Percentiles rank a stretch among this genome's conserved stretches.
phyloP scores from a whole-genome alignment of 2,329 filamentous ascomycete genomes.

The Pestalotiopsis sp. region DNA sequence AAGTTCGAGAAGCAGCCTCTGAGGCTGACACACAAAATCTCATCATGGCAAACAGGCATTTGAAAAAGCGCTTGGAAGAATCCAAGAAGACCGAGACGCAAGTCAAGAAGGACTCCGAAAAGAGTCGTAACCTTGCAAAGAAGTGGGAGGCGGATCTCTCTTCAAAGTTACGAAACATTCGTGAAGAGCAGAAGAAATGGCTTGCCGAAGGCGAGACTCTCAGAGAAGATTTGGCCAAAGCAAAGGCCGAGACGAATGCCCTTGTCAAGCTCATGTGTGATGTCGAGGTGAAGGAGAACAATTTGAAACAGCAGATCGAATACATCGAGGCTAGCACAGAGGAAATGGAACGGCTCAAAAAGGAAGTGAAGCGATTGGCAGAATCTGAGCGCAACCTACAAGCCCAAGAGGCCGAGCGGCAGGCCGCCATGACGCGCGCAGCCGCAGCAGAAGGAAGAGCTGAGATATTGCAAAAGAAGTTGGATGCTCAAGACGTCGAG shows the following conservation, averaged over 20 bases:
- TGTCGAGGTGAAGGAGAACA: conserved; percentile 70
- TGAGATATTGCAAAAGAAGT: conserved; percentile 60
- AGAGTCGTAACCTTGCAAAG: conserved; percentile 72
- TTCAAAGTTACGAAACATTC: conserved; percentile 65
- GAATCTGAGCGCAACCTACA: conserved; percentile 65
- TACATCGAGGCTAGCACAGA: conserved; percentile 63
- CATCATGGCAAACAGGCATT: conserved; percentile 73
- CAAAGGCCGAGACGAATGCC: conserved; percentile 63
- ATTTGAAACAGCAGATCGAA: conserved; percentile 65
- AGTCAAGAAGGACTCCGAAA: conserved; percentile 72
- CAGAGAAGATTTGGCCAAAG: conserved; percentile 59
- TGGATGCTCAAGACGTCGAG: conserved; percentile 55
- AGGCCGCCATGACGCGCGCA: conserved; percentile 59
- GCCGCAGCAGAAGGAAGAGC: conserved; percentile 62
- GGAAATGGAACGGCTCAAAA: conserved; percentile 62
- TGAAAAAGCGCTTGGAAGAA: conserved; percentile 74
- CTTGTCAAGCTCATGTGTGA: conserved; percentile 68
- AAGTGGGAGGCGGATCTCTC: conserved; percentile 77
- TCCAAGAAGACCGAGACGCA: conserved; percentile 72
- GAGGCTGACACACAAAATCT: conserved; percentile 84
- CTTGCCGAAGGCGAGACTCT: conserved; percentile 59
- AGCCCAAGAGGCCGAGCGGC: conserved; percentile 63
- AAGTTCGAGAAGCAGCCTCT: conserved; percentile 75
- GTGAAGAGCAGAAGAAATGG: conserved; percentile 72
- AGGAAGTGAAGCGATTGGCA: conserved; percentile 63